Evolutionary conservation across 495 filamentous ascomycete species (phyloP), one percentile per base, ranked within the genome.

Genomic region (Penicillium bovifimosum): DNA sequence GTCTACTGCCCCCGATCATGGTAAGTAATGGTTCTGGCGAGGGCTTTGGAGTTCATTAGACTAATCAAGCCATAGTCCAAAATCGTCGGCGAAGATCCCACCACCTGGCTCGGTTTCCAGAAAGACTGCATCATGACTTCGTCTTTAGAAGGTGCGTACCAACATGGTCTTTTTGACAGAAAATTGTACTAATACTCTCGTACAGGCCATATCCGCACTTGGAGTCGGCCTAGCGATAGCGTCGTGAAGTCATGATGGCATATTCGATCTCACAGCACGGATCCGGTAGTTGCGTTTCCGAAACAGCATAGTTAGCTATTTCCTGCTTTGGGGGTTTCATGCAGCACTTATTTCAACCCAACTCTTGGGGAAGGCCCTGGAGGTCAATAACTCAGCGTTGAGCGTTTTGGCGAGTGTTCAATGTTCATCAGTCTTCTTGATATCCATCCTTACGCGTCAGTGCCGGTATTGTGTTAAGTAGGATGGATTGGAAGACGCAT

Each of bases 1-100:
- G 93, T 8, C 82, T 95, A 62, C 67, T 98, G 42, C 93, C 95
- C n/a, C 93, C 93, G 41, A 89, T 98, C 17, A 86, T 96, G 83
- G 86, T 89, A 72, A 56, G 77, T 67, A 28, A 26, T 18, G 11
- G 6, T 26, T 8, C 35, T 27, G 7, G 4, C 2, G 16, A 1
- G 10, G 9, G 7, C 14, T 31, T 1, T 3, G 5, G 14, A 0
- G 9, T 42, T 29, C n/a, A 26, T 27, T 1, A 41, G 5, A 26
- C 52, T 62, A 39, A 65, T 33, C 6, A 34, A 6, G 1, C 2
- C 41, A 0, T 54, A 91, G 88, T 88, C 85, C 14, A 96, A 97
- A 75, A 75, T 77, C 6, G 80, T 95, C 20, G 92, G 96, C 60
- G 78, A 83, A 50, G 88, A 97, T 65, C 91, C 91, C 44, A 75